Conservation (phyloP, 2,329 filamentous ascomycete genomes). For the Colletotrichum zoysiae region DNA sequence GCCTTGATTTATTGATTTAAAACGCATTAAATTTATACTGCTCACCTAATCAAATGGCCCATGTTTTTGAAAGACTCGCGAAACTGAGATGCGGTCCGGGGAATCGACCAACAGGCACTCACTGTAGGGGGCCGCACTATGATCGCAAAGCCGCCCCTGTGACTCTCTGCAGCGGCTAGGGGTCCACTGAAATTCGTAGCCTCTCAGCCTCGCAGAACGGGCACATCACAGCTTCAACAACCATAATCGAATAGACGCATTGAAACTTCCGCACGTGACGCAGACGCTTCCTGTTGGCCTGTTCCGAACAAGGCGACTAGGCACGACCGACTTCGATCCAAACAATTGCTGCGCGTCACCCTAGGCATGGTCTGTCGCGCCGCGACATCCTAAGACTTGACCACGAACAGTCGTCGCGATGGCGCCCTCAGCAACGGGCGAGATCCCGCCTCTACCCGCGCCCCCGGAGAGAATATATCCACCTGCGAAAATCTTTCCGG, state of each 20-base stretch:
- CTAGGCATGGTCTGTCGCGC: constrained; percentile 40
- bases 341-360: constrained; percentile 13
- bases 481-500: constrained; percentile 69
- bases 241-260: constrained; percentile 33
- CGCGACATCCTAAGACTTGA: constrained; percentile 43
- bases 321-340: neutral
- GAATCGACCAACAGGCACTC: neutral
- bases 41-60: neutral
- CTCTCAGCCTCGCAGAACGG: constrained; percentile 52
- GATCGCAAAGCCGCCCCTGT: constrained; percentile 9
- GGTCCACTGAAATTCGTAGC: constrained; percentile 40
- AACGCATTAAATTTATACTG: too few relatives aligned
- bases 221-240: constrained; percentile 31
- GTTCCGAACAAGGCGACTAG: constrained; percentile 2
- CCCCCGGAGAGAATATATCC: constrained; percentile 62
- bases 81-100: neutral
- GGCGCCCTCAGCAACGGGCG: constrained; percentile 67
- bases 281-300: neutral
- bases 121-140: constrained; percentile 2
- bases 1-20: neutral
- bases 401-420: constrained; percentile 51
- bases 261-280: constrained; percentile 29
- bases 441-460: constrained; percentile 53
- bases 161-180: neutral
- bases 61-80: neutral